phyloP scores from a whole-genome alignment of 148 eudicot genomes.

The Rhododendron simsii region DNA sequence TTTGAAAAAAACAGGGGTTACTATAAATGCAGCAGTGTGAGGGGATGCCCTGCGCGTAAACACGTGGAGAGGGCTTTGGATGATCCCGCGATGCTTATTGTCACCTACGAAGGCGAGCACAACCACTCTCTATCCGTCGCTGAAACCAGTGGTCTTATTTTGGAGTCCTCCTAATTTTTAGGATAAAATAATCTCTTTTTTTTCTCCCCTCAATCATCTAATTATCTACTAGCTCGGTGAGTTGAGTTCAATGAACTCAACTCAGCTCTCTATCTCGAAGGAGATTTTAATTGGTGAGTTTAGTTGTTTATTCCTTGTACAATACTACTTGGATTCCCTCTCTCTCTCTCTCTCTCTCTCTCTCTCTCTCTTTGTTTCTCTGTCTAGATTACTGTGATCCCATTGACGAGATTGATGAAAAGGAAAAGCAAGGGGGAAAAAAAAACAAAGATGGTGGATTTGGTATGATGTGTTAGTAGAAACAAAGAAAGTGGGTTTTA shows the following conservation, averaged over 20 bases:
- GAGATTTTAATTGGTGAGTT: background rate
- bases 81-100: conserved; percentile 75
- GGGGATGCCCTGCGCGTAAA: conserved; percentile 92
- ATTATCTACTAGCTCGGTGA: background rate
- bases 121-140: conserved; percentile 57
- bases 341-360: background rate
- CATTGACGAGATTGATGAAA: background rate
- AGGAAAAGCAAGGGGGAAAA: background rate
- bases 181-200: background rate
- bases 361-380: background rate
- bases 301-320: conserved; percentile 10
- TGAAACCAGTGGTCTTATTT: conserved; percentile 55
- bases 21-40: conserved; percentile 88
- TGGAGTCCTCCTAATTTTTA: conserved; percentile 66
- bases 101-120: conserved; percentile 95
- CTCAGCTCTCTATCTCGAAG: conserved; percentile 11
- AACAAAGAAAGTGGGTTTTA: background rate
- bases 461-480: conserved; percentile 16
- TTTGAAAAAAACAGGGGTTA: conserved; percentile 55
- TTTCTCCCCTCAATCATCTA: background rate
- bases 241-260: background rate
- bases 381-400: background rate
- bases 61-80: conserved; percentile 93
- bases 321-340: background rate
- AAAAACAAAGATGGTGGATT: conserved; percentile 31